These are phyloP conservation scores for Cladosporium halotolerans DNA, from an alignment of 2,329 filamentous ascomycete genomes.

Conservation along the genomic window DNA sequence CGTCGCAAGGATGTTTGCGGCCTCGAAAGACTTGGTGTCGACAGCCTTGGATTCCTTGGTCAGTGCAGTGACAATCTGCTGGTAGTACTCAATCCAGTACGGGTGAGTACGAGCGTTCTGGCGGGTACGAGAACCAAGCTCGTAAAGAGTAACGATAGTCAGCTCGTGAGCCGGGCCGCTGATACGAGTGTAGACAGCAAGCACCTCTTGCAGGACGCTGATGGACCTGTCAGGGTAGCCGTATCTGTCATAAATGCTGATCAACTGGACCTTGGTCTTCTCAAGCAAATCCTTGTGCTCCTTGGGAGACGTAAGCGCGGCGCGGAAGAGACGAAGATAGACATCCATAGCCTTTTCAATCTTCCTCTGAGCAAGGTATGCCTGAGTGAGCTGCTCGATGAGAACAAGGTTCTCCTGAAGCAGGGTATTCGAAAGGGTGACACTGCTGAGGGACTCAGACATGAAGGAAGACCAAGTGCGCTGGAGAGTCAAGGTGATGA, in stretches of 20 bases:
- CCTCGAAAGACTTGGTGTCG: constrained; percentile 36
- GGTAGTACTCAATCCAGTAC: constrained; percentile 43
- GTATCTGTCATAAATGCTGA: constrained; percentile 35
- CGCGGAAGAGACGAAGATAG: constrained; percentile 35
- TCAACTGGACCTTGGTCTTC: constrained; percentile 29
- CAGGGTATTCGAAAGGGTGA: constrained; percentile 38
- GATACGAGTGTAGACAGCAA: constrained; percentile 30
- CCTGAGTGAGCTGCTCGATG: constrained; percentile 41
- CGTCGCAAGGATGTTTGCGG: constrained; percentile 36
- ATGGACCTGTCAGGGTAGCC: constrained; percentile 34
- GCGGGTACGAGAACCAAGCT: constrained; percentile 35
- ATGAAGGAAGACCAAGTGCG: constrained; percentile 44
- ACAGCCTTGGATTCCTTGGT: constrained; percentile 36
- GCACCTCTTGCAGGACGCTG: constrained; percentile 31
- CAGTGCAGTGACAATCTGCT: constrained; percentile 39
- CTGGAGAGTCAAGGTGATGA: constrained; percentile 42
- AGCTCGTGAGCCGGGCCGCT: constrained; percentile 35
- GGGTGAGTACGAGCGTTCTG: constrained; percentile 36
- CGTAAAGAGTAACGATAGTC: constrained; percentile 44
- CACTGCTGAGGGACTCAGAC: constrained; percentile 33
- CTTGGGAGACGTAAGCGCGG: constrained; percentile 27
- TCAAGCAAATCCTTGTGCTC: constrained; percentile 27
- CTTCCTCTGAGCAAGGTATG: constrained; percentile 36
- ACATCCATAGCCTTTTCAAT: constrained; percentile 35
- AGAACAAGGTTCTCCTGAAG: constrained; percentile 43